phyloP scores from a whole-genome alignment of 2,329 filamentous ascomycete species.

The Chrysoporthe puriensis region DNA sequence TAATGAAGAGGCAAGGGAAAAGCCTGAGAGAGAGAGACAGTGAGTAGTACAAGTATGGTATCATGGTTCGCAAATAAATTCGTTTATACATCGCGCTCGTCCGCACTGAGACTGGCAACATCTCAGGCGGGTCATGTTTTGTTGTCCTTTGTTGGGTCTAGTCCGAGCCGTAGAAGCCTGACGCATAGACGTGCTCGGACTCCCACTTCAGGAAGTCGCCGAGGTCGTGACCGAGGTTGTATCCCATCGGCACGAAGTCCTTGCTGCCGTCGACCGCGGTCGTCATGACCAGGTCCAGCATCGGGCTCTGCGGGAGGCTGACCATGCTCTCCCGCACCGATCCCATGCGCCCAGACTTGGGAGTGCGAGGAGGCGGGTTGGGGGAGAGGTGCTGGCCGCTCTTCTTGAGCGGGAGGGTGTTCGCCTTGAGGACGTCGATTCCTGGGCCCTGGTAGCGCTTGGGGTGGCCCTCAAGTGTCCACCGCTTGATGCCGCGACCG shows the following conservation, averaged over 20 bases:
- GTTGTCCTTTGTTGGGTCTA: neutral
- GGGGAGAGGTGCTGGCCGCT: conserved; percentile 5
- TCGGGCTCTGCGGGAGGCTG: conserved; percentile 56
- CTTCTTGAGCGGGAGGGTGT: conserved; percentile 31
- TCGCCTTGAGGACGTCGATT: conserved; percentile 32
- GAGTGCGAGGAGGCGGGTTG: conserved; percentile 2
- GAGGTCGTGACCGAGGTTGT: conserved; percentile 62
- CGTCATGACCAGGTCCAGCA: conserved; percentile 50
- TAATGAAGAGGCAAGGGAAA: neutral
- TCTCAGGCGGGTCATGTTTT: neutral
- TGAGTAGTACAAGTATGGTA: conserved; percentile 6
- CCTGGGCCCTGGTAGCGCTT: conserved; percentile 36
- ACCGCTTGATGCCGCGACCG: conserved; percentile 38
- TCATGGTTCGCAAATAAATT: neutral
- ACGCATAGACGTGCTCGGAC: conserved; percentile 51
- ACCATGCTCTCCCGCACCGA: conserved; percentile 40
- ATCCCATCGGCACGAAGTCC: conserved; percentile 58
- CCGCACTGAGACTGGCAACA: neutral
- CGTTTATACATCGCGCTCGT: neutral
- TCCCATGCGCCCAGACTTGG: conserved; percentile 24
- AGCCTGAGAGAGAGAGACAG: neutral
- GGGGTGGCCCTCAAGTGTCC: conserved; percentile 42
- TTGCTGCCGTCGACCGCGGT: conserved; percentile 44
- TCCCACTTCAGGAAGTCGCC: conserved; percentile 64
- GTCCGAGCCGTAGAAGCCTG: conserved; percentile 33